Base-by-base conservation (phyloP, 1,139 yeast genomes). In the Lizanozyma gosingica region DNA sequence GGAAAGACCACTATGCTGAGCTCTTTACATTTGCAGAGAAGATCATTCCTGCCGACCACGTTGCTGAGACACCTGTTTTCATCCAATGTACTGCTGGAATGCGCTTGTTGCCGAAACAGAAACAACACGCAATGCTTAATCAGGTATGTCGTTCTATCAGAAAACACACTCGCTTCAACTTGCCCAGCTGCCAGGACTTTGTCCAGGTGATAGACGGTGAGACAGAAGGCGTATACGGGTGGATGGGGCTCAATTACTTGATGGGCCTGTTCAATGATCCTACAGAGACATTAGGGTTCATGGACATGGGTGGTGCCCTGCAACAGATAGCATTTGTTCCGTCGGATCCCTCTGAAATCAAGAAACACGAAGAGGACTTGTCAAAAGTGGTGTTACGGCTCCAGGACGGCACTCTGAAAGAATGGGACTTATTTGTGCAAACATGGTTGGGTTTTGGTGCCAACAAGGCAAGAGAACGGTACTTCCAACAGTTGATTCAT, bases 301-400 rank as follows among this genome's bases (percentile, higher is more conserved):
- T 84, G 90, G 94, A 83, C 56, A 83, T 83, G 94, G 94, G 94
- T 4, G 94, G 94, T 15, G 94, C 94, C 0, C 82, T 90, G 3
- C 81, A 88, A 0, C 94, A 84, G 51, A 73, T 84, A 29, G 86
- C 92, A 8, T 84, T 83, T 65, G 83, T 78, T 14, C 94, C 94
- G 0, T 73, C 78, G 2, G 64, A 70, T 14, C 47, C 48, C 6
- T 65, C 66, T 18, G 83, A 83, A 43, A 58, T 78, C 14, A 57
- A 59, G 18, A 72, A 69, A 47, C 90, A 83, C 54, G 56, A 59
- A 35, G 84, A 83, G 33, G 90, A 83, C 55, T 68, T 83, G 38
- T 70, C 82, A 2, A 68, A 64, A 4, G 73, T 83, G 1, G 65
- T 67, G 6, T 59, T 84, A 39, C 66, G 81, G 44, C 80, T 71